phyloP scores from a whole-genome alignment of 345 rosid species.

The Gossypium thurberi region DNA sequence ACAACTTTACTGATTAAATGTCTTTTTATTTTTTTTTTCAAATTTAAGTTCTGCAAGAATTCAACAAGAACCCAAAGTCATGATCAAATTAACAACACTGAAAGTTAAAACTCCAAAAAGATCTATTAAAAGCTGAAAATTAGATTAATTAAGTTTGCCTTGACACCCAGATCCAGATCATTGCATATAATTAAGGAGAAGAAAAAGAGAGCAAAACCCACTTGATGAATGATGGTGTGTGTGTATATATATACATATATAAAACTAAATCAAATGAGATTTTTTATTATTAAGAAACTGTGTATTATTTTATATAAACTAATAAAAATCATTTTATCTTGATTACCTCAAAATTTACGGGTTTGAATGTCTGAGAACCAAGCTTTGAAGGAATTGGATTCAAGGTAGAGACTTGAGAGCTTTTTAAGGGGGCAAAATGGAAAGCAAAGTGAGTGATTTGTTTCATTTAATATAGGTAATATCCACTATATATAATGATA shows the following conservation, averaged over 20 bases:
- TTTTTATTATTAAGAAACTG: neutral
- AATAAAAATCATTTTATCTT: slow-evolving; percentile 9
- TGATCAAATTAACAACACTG: neutral
- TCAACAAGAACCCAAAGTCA: neutral
- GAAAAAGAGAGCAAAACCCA: neutral
- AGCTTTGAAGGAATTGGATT: slow-evolving; percentile 19
- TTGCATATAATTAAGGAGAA: slow-evolving; percentile 14
- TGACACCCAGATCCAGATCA: slow-evolving; percentile 38
- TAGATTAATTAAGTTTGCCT: neutral
- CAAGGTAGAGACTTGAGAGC: slow-evolving; percentile 9
- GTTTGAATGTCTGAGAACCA: slow-evolving; percentile 27
- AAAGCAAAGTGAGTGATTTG: neutral
- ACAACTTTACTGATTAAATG: neutral
- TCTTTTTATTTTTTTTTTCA: neutral
- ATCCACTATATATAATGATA: neutral
- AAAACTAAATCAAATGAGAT: neutral
- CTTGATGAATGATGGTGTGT: neutral
- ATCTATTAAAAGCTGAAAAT: neutral
- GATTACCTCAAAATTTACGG: slow-evolving; percentile 19
- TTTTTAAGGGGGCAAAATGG: neutral
- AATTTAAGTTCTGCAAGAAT: neutral
- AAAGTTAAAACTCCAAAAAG: neutral
- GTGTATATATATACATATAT: neutral
- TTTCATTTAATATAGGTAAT: neutral
- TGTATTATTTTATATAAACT: neutral